These are phyloP conservation scores for Pseudocercospora macadamiae DNA, from an alignment of 2,329 filamentous ascomycete species.

Conservation along the genomic window DNA sequence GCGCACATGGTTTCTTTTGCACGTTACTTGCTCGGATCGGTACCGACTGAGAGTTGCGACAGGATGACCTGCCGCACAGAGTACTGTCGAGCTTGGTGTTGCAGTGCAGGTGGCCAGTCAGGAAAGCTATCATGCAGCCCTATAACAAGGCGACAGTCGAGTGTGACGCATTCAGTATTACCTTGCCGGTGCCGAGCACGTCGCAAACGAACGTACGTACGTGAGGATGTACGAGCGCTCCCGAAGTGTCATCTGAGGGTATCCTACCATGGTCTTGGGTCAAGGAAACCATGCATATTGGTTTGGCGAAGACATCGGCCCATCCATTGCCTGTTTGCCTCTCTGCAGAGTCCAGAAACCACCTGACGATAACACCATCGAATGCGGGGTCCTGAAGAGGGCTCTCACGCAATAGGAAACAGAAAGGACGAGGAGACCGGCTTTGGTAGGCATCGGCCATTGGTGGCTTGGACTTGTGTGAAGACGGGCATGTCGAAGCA, in stretches of 20 bases:
- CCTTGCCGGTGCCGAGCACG: not conserved
- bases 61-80: too few relatives aligned
- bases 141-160: slow-evolving; percentile 5
- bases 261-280: slow-evolving; percentile 5
- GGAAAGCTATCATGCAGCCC: slow-evolving; percentile 8
- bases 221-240: not conserved
- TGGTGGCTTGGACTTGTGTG: slow-evolving; percentile 2
- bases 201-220: not conserved
- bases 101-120: not conserved
- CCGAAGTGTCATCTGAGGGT: not conserved
- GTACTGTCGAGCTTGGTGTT: not conserved
- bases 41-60: too few relatives aligned
- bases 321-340: not conserved
- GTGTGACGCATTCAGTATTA: not conserved
- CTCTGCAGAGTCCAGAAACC: too few relatives aligned
- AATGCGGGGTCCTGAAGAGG: not conserved
- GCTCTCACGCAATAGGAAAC: not conserved
- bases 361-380: too few relatives aligned
- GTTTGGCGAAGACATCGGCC: not conserved
- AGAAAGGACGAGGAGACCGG: not conserved
- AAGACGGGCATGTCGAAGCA: slow-evolving; percentile 4
- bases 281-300: too few relatives aligned
- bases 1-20: not conserved
- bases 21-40: too few relatives aligned
- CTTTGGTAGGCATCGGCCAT: not conserved